Evolutionary conservation across 164 flowering plant genomes (phyloP), one percentile per base, ranked within the genome.

Genomic region (Aristolochia fimbriata): DNA sequence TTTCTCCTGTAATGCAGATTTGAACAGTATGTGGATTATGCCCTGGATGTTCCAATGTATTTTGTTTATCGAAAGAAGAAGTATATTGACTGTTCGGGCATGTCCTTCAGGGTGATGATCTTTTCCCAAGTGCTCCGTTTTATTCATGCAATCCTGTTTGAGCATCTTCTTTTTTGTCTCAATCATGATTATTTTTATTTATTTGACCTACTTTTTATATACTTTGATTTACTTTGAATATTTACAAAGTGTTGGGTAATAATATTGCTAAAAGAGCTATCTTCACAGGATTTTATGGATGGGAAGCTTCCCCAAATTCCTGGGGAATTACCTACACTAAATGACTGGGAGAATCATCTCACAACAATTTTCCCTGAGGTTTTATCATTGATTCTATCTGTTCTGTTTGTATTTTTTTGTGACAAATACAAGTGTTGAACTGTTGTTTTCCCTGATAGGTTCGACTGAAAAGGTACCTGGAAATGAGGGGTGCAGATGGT

Each of bases 401-500:
- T 37, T 27, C 25, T 52, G 14, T 52, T 6, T 52, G 1, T 13
- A 8, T 22, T 22, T 21, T 6, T 16, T 49, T 16, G n/a, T 22
- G 25, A 10, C 25, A 15, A 21, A 23, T 52, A 14, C 55, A 31
- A 46, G 41, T 2, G 22, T n/a, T 19, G 48, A 37, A 14, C 19
- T 50, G 5, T 56, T 2, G 4, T 5, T 63, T 61, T 62, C 22
- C 47, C 51, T 73, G 59, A 22, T 86, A 93, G 99, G 99, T 93
- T 58, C 83, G 99, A 71, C 74, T 93, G 73, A 93, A 93, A 77
- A 80, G 97, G 62, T 90, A 90, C 70, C 73, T 93, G 84, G 99
- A 93, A 79, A 91, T 93, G 99, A 83, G 99, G 70, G 99, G 97
- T 65, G 97, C 97, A 73, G 99, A 93, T 83, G 97, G 97, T 71